Base-by-base conservation (phyloP, 257 asterid species). In the Marsdenia floribunda region DNA sequence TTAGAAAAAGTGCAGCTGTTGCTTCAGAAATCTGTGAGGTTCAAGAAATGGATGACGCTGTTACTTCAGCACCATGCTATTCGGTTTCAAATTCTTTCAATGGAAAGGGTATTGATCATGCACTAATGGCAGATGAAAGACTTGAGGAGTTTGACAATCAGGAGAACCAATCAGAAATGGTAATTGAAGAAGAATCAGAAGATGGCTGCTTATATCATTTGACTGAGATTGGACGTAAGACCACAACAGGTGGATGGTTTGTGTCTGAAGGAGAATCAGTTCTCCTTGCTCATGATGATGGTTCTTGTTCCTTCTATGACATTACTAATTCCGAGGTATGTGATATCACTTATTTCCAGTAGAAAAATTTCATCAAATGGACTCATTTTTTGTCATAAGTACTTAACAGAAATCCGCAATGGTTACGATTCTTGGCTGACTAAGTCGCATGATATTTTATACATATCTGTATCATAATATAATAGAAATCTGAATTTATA, bases 191-290 rank as follows among this genome's bases (percentile, higher is more conserved):
- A 76, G 97, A 82, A 71, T 35, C 72, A 5, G 96, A 91, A 75
- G 91, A 90, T 33, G 69, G 70, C 70, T 61, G 73, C 49, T 79
- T 73, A 26, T 73, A 67, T 73, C 78, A 86, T 68, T 75, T 88
- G 78, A 87, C 74, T 72, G 90, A 83, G 63, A 90, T 92, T 46
- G 94, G 98, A 47, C 49, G 80, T 67, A 90, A 89, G 79, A 79
- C 91, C 65, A 82, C 97, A 44, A 90, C 96, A 5, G 91, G 90
- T 79, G 98, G 98, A 65, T 92, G 98, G 98, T 90, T 92, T 80
- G 97, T 92, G 52, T 90, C 97, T 0, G 96, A 89, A 82, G 98
- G 97, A 80, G 97, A 92, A 80, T 85, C 93, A 22, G 93, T 83
- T 58, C 89, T 92, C 75, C 94, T 92, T 35, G 86, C 90, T 67